These are phyloP conservation scores for Parascedosporium putredinis DNA, from an alignment of 2,329 filamentous ascomycete genomes.

Conservation along the genomic window DNA sequence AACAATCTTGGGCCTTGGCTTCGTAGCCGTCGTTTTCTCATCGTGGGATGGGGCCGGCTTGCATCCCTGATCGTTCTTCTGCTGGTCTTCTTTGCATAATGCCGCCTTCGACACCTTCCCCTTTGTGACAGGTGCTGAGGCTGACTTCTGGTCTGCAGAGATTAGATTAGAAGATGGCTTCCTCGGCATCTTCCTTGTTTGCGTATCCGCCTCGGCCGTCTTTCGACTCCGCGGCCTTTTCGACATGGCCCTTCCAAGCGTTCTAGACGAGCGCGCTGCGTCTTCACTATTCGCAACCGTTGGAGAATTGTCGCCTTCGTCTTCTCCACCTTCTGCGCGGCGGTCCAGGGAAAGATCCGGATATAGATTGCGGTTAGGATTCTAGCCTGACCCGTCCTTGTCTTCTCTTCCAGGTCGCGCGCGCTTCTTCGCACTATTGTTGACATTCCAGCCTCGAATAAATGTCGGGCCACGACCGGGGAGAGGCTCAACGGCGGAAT, in stretches of 20 bases:
- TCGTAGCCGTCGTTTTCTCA: no score
- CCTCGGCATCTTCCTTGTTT: no score
- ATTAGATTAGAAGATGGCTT: no score
- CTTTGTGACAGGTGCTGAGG: no score
- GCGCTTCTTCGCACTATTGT: slow-evolving; percentile 25
- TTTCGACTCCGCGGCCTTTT: neutral
- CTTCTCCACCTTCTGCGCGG: neutral
- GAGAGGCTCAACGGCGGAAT: slow-evolving; percentile 41
- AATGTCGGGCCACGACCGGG: slow-evolving; percentile 45
- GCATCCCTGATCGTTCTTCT: no score
- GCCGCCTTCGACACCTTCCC: no score
- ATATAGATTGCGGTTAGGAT: neutral
- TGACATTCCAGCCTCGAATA: slow-evolving; percentile 47
- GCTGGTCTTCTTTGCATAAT: no score
- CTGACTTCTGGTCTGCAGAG: no score
- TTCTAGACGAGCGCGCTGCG: neutral
- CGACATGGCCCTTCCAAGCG: neutral
- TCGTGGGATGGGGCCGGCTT: neutral
- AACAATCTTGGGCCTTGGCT: neutral
- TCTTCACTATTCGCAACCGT: neutral
- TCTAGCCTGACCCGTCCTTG: slow-evolving; percentile 17
- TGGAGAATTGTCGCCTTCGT: neutral
- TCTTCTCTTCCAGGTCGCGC: slow-evolving; percentile 17
- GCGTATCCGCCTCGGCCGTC: no score
- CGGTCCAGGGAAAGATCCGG: neutral